Evolutionary conservation across 805 yeast genomes (phyloP).

Genomic region (Tetrapisispora namnaoensis): DNA sequence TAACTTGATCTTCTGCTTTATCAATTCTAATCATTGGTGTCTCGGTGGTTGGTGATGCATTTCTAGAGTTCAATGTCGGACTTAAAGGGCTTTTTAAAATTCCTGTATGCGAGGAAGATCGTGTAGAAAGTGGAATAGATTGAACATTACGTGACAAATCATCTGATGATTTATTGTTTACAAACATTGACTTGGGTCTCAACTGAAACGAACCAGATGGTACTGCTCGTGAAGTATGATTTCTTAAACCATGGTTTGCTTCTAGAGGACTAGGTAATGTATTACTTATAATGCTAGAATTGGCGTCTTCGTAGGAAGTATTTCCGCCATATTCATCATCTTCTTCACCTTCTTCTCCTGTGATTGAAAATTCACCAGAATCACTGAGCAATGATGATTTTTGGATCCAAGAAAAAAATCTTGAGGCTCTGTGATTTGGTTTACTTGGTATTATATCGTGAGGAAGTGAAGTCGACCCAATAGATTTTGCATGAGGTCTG

Average conservation of each 20-base stretch:
- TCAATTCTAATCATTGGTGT: constrained; percentile 1
- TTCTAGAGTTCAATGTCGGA: background rate
- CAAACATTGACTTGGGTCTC: constrained; percentile 13
- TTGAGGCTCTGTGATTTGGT: constrained; percentile 16
- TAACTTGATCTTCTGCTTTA: background rate
- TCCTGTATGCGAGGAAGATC: background rate
- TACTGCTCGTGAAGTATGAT: constrained; percentile 16
- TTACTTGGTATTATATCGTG: constrained; percentile 23
- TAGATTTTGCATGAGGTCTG: constrained; percentile 27
- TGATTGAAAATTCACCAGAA: constrained; percentile 18
- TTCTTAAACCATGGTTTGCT: constrained; percentile 9
- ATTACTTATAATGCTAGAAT: background rate
- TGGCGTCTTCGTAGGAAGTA: constrained; percentile 10
- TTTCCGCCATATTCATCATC: background rate
- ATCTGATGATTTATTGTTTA: constrained; percentile 13
- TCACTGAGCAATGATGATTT: constrained; percentile 27
- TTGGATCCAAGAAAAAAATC: constrained; percentile 25
- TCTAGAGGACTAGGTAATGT: constrained; percentile 8
- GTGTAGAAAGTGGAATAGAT: background rate
- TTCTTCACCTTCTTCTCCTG: constrained; percentile 25
- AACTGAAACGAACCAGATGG: constrained; percentile 9
- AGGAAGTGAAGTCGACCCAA: constrained; percentile 25
- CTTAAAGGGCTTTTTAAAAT: background rate
- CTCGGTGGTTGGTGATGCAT: background rate
- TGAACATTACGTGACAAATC: constrained; percentile 5